Base-by-base conservation (phyloP, 345 rosid genomes). In the Salix koriyanagi region DNA sequence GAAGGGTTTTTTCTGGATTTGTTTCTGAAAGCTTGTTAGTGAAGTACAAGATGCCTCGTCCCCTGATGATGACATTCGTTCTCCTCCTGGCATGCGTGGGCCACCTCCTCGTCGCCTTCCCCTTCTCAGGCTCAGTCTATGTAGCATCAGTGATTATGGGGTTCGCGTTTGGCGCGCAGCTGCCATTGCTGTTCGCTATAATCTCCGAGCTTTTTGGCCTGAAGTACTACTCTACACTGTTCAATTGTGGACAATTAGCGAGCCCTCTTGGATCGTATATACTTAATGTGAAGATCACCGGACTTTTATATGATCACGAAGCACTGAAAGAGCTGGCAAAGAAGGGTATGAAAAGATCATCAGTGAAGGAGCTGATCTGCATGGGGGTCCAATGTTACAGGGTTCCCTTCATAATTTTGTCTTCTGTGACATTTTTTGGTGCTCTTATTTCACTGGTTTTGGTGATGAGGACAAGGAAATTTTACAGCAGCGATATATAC, bases 121-220 rank as follows among this genome's bases (percentile, higher is more conserved):
- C 96, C 0, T 61, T 81, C 14, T 79, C 91, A 0, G 91, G 91
- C 25, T 92, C 98, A 6, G 89, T 94, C 48, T 94, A 92, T 61
- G 48, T 83, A 11, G 94, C 98, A 3, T 94, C 98, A 1, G 70
- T 91, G 72, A 83, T 94, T 12, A 89, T 86, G 30, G 98, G 98
- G 16, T 94, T 94, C 81, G 81, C 96, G 6, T 88, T 91, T 37
- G 98, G 98, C 4, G 97, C 94, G 5, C 94, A 94, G 64, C 73
- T 92, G 61, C 89, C 98, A 1, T 12, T 94, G 74, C 86, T 90
- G 16, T 90, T 90, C 68, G 90, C 96, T 4, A 91, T 94, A 73
- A 91, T 92, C 41, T 94, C 97, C 0, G 98, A 94, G 79, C 94
- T 94, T 9, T 94, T 94, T 54, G 97, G 98, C 10, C 90, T 94